These are phyloP conservation scores for Tricholoma furcatifolium DNA, from an alignment of 768 basidiomycete genomes.

Conservation along the genomic window DNA sequence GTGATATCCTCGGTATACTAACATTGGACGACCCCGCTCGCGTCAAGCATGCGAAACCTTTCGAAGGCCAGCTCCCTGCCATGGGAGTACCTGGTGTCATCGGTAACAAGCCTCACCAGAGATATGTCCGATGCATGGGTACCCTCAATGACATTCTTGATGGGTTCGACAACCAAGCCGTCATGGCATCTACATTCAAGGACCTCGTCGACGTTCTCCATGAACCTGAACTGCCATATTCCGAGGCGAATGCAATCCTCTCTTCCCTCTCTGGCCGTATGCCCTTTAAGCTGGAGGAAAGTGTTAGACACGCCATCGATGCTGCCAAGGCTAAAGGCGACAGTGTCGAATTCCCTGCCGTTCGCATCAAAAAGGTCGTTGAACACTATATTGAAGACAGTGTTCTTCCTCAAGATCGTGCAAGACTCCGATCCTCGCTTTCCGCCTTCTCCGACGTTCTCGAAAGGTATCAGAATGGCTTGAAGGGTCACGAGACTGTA, in stretches of 20 bases:
- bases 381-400: conserved; percentile 84
- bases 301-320: conserved; percentile 77
- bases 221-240: conserved; percentile 85
- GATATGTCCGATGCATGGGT: conserved; percentile 67
- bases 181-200: conserved; percentile 85
- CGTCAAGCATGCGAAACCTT: conserved; percentile 98
- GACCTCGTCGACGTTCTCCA: conserved; percentile 82
- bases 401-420: conserved; percentile 75
- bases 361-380: conserved; percentile 80
- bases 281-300: conserved; percentile 87
- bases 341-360: conserved; percentile 86
- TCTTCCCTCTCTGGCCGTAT: conserved; percentile 91
- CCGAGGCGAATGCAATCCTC: conserved; percentile 80
- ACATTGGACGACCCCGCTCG: conserved; percentile 94
- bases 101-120: conserved; percentile 90
- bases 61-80: conserved; percentile 87
- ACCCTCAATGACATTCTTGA: conserved; percentile 90
- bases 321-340: conserved; percentile 68
- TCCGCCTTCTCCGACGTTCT: conserved; percentile 69
- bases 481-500: conserved; percentile 83
- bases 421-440: conserved; percentile 77
- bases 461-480: conserved; percentile 75
- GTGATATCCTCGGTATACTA: conserved; percentile 96
- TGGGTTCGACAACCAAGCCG: conserved; percentile 94
- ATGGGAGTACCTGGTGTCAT: conserved; percentile 85